phyloP scores from a whole-genome alignment of 176 grass and related monocot species.

The Carex myosuroides region DNA sequence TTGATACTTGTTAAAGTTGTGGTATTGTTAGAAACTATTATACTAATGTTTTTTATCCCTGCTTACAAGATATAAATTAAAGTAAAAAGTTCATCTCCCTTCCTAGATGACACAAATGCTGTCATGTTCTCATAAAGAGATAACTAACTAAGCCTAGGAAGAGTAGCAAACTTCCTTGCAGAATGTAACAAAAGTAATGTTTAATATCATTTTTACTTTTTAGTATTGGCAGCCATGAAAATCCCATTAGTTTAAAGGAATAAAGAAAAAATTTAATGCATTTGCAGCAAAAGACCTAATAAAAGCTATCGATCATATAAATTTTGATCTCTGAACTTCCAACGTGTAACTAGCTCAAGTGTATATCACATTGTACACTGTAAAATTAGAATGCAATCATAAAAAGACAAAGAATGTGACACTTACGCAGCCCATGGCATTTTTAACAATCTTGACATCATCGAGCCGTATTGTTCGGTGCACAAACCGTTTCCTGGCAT shows the following conservation, averaged over 20 bases:
- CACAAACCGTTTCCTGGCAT: constrained; percentile 57
- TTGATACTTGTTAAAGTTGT: not conserved
- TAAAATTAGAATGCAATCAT: too few species aligned
- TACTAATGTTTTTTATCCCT: not conserved
- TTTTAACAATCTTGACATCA: constrained; percentile 77
- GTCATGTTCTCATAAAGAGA: not conserved
- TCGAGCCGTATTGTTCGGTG: constrained; percentile 63
- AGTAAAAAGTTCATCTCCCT: not conserved
- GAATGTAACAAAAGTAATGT: not conserved
- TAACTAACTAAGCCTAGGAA: too few species aligned
- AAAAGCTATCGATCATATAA: too few species aligned
- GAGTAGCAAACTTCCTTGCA: not conserved
- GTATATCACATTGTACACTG: too few species aligned
- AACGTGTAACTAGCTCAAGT: too few species aligned
- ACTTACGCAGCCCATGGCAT: constrained; percentile 82
- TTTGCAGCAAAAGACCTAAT: too few species aligned
- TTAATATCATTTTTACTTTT: not conserved
- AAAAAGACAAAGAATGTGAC: not conserved
- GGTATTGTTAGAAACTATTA: too few species aligned
- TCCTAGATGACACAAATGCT: not conserved
- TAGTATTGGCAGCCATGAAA: not conserved
- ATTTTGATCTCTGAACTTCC: too few species aligned
- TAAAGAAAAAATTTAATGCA: too few species aligned
- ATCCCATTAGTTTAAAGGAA: too few species aligned
- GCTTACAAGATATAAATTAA: not conserved